These are phyloP conservation scores for Nigrospora sphaerica DNA, from an alignment of 2,329 filamentous ascomycete genomes.

Conservation along the genomic window DNA sequence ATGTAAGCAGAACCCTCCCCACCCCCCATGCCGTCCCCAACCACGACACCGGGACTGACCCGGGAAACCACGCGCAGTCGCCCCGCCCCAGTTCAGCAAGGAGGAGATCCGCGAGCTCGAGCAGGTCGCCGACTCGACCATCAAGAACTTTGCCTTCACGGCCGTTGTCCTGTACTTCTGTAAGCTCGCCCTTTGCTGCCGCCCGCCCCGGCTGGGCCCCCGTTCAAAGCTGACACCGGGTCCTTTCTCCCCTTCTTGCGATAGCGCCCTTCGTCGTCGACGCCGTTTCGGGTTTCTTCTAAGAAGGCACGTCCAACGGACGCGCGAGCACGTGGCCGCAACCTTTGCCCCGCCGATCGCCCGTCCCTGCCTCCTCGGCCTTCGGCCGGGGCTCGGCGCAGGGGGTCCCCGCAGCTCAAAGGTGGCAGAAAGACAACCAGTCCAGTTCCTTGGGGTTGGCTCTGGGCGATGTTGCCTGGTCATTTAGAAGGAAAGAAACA, in stretches of 20 bases:
- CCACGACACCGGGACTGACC: neutral
- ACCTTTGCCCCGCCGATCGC: no score
- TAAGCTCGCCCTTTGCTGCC: slow-evolving; percentile 34
- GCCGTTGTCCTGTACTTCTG: slow-evolving; percentile 69
- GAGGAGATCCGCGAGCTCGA: slow-evolving; percentile 67
- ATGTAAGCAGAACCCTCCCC: slow-evolving; percentile 33
- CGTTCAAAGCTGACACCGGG: neutral
- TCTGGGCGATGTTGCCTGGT: no score
- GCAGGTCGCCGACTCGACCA: slow-evolving; percentile 56
- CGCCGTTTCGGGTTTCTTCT: slow-evolving; percentile 33
- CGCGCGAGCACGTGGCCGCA: no score
- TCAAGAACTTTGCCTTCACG: slow-evolving; percentile 60
- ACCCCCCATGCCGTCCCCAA: no score
- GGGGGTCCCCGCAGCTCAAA: no score
- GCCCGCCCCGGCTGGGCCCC: neutral
- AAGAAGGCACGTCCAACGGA: neutral
- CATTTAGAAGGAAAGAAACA: no score
- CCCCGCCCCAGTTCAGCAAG: slow-evolving; percentile 57
- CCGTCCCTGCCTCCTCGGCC: no score
- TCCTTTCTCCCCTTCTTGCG: neutral
- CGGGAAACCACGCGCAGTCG: slow-evolving; percentile 9
- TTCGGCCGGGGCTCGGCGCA: no score
- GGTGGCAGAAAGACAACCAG: no score
- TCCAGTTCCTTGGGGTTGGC: no score
- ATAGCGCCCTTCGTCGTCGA: slow-evolving; percentile 54